phyloP scores from a whole-genome alignment of 257 asterid species.

The Petrea volubilis region DNA sequence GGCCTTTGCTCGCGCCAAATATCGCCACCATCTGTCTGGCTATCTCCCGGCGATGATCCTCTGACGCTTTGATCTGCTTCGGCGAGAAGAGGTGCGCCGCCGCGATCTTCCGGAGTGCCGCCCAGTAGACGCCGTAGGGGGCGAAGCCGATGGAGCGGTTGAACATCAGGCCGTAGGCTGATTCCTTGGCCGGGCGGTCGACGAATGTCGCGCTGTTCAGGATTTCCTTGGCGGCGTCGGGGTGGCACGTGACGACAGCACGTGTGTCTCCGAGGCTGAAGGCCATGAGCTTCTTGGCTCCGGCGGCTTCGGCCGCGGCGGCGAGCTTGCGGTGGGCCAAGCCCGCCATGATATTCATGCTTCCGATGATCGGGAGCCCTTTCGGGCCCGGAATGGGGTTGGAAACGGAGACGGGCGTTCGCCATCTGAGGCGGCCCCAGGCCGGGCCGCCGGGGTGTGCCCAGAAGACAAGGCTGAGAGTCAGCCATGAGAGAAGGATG shows the following conservation, averaged over 20 bases:
- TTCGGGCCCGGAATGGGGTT: conserved; percentile 56
- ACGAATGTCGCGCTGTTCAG: conserved; percentile 44
- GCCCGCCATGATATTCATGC: conserved; percentile 58
- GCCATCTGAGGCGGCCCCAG: conserved; percentile 49
- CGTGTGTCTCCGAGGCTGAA: conserved; percentile 65
- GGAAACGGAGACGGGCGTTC: not conserved
- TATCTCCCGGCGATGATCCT: conserved; percentile 38
- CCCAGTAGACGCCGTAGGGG: conserved; percentile 63
- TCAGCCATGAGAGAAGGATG: conserved; percentile 27
- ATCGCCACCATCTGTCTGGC: conserved; percentile 32
- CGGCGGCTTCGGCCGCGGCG: conserved; percentile 34
- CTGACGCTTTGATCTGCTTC: conserved; percentile 44
- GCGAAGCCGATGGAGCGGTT: conserved; percentile 69
- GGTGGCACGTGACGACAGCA: conserved; percentile 49
- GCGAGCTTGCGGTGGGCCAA: conserved; percentile 60
- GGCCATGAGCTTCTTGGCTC: conserved; percentile 55
- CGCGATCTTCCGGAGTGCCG: conserved; percentile 51
- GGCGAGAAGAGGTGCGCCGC: conserved; percentile 53
- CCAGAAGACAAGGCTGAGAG: conserved; percentile 50
- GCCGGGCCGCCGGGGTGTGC: conserved; percentile 66
- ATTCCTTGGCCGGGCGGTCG: conserved; percentile 61
- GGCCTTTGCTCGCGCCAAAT: not conserved
- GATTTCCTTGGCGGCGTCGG: conserved; percentile 49
- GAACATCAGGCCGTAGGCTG: conserved; percentile 63
- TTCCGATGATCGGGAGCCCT: conserved; percentile 56